Evolutionary conservation across 2,329 filamentous ascomycete genomes (phyloP).

Genomic region (Trichoderma harzianum): DNA sequence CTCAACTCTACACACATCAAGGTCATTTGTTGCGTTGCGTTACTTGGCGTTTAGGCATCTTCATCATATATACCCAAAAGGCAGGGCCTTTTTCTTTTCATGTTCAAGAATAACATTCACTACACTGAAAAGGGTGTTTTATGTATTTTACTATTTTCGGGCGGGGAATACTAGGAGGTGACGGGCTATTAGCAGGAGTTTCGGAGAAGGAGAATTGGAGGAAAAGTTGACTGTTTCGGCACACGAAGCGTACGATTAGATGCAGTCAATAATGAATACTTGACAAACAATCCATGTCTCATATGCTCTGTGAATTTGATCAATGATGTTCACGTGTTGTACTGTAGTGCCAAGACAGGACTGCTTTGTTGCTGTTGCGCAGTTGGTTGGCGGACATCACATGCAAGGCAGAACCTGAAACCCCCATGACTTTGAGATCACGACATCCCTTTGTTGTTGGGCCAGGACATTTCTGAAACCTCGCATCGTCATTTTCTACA

Average conservation of each 20-base stretch:
- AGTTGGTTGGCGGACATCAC: not conserved
- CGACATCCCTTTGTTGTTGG: not conserved
- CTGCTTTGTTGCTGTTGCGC: not conserved
- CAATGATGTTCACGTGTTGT: not conserved
- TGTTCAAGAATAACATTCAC: not conserved
- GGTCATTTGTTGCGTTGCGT: not conserved
- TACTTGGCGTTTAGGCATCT: slow-evolving; percentile 6
- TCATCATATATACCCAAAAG: slow-evolving; percentile 12
- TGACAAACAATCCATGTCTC: not conserved
- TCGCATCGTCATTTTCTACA: not conserved
- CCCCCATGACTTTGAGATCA: not conserved
- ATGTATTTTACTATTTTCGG: not conserved
- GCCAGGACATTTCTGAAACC: not conserved
- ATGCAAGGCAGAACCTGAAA: not conserved
- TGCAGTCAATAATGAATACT: not conserved
- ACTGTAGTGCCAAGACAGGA: not conserved
- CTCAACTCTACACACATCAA: not conserved
- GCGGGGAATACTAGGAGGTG: not conserved
- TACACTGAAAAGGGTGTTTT: not conserved
- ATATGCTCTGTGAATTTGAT: not conserved
- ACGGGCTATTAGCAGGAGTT: not conserved
- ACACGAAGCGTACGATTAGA: not conserved
- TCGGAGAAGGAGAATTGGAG: not conserved
- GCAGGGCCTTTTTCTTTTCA: not conserved
- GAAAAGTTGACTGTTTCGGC: not conserved